Conservation (phyloP, 148 eudicot species). For the Fagopyrum tataricum region DNA sequence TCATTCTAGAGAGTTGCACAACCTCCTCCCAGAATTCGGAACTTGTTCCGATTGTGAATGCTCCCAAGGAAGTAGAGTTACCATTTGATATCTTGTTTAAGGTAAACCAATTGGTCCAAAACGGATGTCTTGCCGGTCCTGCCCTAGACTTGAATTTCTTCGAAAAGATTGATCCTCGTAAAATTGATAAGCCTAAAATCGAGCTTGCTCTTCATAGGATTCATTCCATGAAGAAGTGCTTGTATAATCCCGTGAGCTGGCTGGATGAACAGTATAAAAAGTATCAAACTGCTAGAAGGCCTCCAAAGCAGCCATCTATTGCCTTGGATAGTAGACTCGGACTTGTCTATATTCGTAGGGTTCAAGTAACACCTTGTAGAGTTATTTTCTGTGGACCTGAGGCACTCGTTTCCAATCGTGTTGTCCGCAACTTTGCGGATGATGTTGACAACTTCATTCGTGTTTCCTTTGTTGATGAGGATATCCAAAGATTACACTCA, state of each 20-base stretch:
- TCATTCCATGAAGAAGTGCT: constrained; percentile 47
- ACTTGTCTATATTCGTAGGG: constrained; percentile 62
- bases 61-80: constrained; percentile 37
- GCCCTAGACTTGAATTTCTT: constrained; percentile 42
- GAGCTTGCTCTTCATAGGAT: constrained; percentile 60
- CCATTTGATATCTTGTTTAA: constrained; percentile 66
- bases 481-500: constrained; percentile 49
- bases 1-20: constrained; percentile 29
- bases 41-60: constrained; percentile 64
- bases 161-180: constrained; percentile 52
- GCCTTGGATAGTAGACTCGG: constrained; percentile 41
- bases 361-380: constrained; percentile 66
- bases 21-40: constrained; percentile 35
- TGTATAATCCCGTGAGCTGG: constrained; percentile 71
- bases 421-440: constrained; percentile 43
- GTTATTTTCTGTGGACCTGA: constrained; percentile 85
- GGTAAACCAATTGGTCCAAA: constrained; percentile 61
- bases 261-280: constrained; percentile 35
- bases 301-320: constrained; percentile 38
- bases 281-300: constrained; percentile 24
- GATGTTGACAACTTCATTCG: constrained; percentile 76
- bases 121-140: constrained; percentile 75
- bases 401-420: constrained; percentile 75
- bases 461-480: constrained; percentile 81
- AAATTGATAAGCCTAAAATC: constrained; percentile 21